phyloP scores from a whole-genome alignment of 768 basidiomycete species.

The Chalciporus chontae region DNA sequence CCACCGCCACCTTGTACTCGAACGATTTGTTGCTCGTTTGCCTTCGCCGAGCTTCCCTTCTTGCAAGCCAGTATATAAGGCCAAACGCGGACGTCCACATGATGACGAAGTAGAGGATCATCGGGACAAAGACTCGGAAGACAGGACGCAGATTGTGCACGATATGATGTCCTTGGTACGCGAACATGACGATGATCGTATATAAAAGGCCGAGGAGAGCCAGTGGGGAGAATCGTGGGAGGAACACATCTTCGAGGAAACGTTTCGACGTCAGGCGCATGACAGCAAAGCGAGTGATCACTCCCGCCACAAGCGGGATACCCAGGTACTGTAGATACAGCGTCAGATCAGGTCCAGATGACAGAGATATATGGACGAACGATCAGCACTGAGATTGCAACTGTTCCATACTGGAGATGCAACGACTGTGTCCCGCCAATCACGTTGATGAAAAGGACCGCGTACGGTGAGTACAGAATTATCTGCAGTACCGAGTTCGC shows the following conservation, averaged over 20 bases:
- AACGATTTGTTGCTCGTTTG: conserved; percentile 13
- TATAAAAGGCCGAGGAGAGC: conserved; percentile 76
- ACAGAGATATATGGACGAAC: conserved; percentile 39
- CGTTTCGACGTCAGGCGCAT: conserved; percentile 42
- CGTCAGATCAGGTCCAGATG: background rate
- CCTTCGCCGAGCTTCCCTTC: conserved; percentile 25
- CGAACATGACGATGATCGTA: conserved; percentile 76
- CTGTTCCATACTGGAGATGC: conserved; percentile 53
- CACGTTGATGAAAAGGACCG: conserved; percentile 70
- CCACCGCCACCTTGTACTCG: conserved; percentile 70
- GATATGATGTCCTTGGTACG: conserved; percentile 66
- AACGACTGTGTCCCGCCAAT: conserved; percentile 45
- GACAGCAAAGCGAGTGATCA: conserved; percentile 61
- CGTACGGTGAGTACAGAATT: conserved; percentile 61
- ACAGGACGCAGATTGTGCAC: conserved; percentile 70
- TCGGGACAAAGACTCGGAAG: conserved; percentile 78
- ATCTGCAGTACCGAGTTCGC: conserved; percentile 81
- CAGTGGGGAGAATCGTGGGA: conserved; percentile 66
- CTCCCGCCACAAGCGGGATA: conserved; percentile 70
- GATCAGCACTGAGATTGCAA: conserved; percentile 67
- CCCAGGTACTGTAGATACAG: conserved; percentile 61
- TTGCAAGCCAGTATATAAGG: conserved; percentile 47
- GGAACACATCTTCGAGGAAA: conserved; percentile 55
- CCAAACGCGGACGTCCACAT: conserved; percentile 70
- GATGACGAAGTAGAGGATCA: conserved; percentile 73